Base-by-base conservation (phyloP, 805 yeast genomes). In the Tetrapisispora namnaoensis region DNA sequence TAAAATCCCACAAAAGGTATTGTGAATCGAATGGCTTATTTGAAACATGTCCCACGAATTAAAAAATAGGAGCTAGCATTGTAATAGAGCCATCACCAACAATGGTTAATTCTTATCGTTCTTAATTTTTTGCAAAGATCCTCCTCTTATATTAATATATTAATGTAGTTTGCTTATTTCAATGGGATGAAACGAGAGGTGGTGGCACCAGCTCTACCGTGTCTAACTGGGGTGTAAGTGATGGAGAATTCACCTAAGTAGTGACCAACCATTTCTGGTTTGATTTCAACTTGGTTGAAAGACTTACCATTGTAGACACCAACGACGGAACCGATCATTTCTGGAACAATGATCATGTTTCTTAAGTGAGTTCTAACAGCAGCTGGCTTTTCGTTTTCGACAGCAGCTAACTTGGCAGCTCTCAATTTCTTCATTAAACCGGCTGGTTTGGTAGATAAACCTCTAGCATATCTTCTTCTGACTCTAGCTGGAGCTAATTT, bases 201-300 rank as follows among this genome's bases (percentile, higher is more conserved):
- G 76, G 85, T 78, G 70, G 77, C 73, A 83, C 90, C 95, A 68
- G 95, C 90, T 80, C 93, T 84, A 84, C 97, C 97, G 82, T 95
- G 99, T 82, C 95, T 88, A 74, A 91, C 97, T 73, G 99, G 99
- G 76, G 95, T 86, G 83, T 93, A 93, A 68, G 99, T 80, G 78
- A 93, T 93, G 70, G 99, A 91, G 88, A 93, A 93, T 82, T 93
- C 99, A 80, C 97, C 99, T 70, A 93, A 86, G 95, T 93, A 93
- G 86, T 91, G 96, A 74, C 99, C 98, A 73, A 91, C 90, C 99
- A 93, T 93, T 82, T 93, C 99, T 70, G 99, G 96, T 76, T 80
- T 89, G 78, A 93, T 79, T 77, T 93, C 99, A 75, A 93, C 96
- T 68, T 83, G 86, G 95, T 91, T 91, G 95, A 93, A 93, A 67